Evolutionary conservation across 768 basidiomycete species (phyloP), one percentile per base, ranked within the genome.

Genomic region (Boletellus ananas): DNA sequence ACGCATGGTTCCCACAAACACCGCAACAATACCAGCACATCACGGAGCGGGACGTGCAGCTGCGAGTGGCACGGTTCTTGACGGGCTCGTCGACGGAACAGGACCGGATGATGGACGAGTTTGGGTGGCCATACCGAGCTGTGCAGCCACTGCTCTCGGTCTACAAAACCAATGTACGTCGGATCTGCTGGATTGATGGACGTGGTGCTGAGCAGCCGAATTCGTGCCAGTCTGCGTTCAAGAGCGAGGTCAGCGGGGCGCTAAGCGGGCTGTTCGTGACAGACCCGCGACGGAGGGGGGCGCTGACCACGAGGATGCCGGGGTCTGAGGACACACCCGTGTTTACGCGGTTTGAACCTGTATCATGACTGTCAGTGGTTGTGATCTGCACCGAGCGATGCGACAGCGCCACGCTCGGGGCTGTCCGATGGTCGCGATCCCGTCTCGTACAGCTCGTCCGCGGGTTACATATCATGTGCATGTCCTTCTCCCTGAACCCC

Each of bases 51-150:
- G 79, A 80, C 21, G 61, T 71, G 0, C 73, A 79, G 64, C 59
- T 77, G n/a, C 74, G 81, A 2, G 69, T 75, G 9, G 80, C 80
- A 18, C 67, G 69, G 42, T 82, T 80, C 57, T 64, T 84, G 27
- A 40, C 49, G 20, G 33, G 51, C 6, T 47, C 63, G 29, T 43
- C 47, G 9, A 21, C 43, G 6, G 68, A 64, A 31, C 70, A 74
- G 52, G 81, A 84, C 46, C 74, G 53, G 57, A 76, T 79, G 71
- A 57, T 75, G 60, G 57, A 53, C 25, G 71, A 79, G 45, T 83
- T 70, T 59, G 65, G 69, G 1, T 85, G 83, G 83, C 71, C 73
- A 0, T 79, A 69, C 66, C 69, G 74, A 35, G 75, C 77, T 46
- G 75, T 77, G 17, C 56, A 68, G 13, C 72, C 78, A 3, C 67